A percentile compares a stretch with the other conserved stretches of the same genome.
phyloP scores from a whole-genome alignment of 805 yeast genomes.

The Candida oleophila region DNA sequence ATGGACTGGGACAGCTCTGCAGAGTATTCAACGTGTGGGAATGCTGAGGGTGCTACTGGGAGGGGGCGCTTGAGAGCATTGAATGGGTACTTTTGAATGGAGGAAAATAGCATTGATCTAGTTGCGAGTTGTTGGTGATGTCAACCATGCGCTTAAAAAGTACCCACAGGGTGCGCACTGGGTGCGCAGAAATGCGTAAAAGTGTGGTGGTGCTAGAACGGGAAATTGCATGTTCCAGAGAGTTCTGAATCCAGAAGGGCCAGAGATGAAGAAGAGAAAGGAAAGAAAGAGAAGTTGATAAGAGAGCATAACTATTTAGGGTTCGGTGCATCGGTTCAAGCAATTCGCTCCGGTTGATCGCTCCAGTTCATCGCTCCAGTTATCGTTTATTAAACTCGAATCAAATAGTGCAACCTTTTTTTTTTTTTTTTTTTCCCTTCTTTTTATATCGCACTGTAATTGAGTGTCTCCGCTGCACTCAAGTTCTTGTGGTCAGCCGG shows the following conservation, averaged over 20 bases:
- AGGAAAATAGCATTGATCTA: background rate
- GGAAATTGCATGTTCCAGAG: background rate
- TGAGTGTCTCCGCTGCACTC: slow-evolving; percentile 14
- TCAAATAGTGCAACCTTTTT: background rate
- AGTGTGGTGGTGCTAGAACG: background rate
- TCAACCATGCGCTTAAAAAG: slow-evolving; percentile 2
- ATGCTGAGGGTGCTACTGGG: background rate
- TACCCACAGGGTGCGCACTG: too few species aligned
- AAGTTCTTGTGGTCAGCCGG: slow-evolving; percentile 74
- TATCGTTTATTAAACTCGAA: background rate
- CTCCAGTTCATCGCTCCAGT: too few species aligned
- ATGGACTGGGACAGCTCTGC: too few species aligned
- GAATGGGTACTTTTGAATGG: background rate
- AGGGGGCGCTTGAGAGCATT: background rate
- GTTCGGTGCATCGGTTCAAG: too few species aligned
- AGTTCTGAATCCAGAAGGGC: too few species aligned
- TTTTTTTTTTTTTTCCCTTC: background rate
- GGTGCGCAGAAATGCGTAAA: background rate
- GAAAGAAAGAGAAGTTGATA: too few species aligned
- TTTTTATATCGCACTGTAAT: slow-evolving; percentile 3
- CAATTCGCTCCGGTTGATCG: too few species aligned
- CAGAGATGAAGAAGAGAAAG: too few species aligned
- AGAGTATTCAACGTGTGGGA: too few species aligned
- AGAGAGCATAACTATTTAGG: too few species aligned
- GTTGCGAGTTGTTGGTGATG: too few species aligned